Evolutionary conservation across 139 green algal genomes (phyloP).

Genomic region (Tetraselmis chui): DNA sequence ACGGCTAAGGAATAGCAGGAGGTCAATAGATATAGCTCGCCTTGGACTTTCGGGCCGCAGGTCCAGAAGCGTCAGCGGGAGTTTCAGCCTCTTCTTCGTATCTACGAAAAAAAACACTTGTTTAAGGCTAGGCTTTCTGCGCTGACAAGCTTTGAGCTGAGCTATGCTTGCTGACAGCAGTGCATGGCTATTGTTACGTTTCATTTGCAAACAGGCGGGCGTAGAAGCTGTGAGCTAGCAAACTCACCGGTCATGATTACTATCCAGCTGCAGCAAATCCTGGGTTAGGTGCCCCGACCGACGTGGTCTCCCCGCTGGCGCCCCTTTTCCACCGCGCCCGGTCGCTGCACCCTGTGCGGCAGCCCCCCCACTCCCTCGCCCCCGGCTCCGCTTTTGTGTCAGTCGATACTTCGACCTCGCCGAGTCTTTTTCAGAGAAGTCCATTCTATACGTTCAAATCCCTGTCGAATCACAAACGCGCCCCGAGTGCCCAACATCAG

Average conservation of each 20-base stretch:
- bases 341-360: background rate
- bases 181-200: background rate
- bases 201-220: background rate
- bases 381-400: background rate
- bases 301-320: background rate
- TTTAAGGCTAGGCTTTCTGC: too few relatives aligned
- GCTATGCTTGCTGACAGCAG: background rate
- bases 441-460: background rate
- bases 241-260: background rate
- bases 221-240: background rate
- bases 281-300: background rate
- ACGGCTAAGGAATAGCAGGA: background rate
- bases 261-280: background rate
- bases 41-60: background rate
- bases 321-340: background rate
- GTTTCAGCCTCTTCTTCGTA: background rate
- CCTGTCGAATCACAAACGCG: too few relatives aligned
- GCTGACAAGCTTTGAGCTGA: too few relatives aligned
- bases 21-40: background rate
- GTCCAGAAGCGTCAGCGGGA: background rate
- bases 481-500: too few relatives aligned
- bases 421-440: background rate
- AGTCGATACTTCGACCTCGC: background rate
- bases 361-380: background rate
- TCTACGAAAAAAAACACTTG: background rate